Conservation (phyloP, 345 rosid species). For the Citrus mangshanensis region DNA sequence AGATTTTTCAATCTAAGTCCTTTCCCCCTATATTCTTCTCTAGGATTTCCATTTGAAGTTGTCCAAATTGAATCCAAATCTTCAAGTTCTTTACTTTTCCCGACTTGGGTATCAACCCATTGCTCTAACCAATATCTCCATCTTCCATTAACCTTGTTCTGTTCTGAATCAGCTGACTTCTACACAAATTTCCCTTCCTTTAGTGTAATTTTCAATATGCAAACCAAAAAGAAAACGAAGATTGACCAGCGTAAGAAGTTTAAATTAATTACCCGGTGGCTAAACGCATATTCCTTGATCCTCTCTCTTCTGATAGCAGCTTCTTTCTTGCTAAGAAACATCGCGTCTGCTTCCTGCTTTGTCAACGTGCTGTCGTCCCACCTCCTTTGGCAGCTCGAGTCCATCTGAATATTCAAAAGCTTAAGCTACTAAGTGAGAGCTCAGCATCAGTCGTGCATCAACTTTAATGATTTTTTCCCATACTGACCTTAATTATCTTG, state of each 20-base stretch:
- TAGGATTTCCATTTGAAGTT: conserved; percentile 33
- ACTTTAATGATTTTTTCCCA: neutral
- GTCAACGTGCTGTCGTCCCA: conserved; percentile 87
- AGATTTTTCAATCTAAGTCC: conserved; percentile 41
- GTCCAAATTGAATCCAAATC: conserved; percentile 54
- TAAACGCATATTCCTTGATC: conserved; percentile 54
- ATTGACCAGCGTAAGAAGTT: neutral
- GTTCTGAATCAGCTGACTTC: conserved; percentile 81
- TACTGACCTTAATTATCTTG: conserved; percentile 49
- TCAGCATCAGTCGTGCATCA: neutral
- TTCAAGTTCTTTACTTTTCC: conserved; percentile 74
- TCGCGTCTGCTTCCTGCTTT: conserved; percentile 68
- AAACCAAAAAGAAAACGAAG: neutral
- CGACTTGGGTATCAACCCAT: conserved; percentile 78
- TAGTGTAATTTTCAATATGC: conserved; percentile 6
- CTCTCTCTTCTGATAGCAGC: conserved; percentile 66
- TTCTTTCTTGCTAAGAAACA: conserved; percentile 64
- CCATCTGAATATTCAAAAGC: conserved; percentile 45
- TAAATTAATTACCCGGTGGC: conserved; percentile 54
- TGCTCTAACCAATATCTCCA: conserved; percentile 88
- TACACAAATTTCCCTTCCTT: conserved; percentile 21
- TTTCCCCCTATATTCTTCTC: conserved; percentile 37
- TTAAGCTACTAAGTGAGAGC: neutral
- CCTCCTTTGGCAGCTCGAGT: conserved; percentile 55
- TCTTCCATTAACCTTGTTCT: conserved; percentile 53